Evolutionary conservation across 2,329 filamentous ascomycete genomes (phyloP).

Genomic region (Capronia epimyces): DNA sequence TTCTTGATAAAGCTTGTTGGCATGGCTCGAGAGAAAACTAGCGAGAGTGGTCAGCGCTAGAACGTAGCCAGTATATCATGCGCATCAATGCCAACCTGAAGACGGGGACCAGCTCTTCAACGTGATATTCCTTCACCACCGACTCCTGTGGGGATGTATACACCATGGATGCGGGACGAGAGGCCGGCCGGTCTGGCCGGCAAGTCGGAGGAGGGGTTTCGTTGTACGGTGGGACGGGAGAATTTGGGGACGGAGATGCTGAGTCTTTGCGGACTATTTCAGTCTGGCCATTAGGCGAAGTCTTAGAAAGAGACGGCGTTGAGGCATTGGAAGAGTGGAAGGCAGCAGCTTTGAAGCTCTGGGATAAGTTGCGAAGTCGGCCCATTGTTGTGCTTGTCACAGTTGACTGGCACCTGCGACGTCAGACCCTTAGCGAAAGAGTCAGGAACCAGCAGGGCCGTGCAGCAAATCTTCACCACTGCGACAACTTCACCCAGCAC

Average conservation of each 20-base stretch:
- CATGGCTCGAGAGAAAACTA: conserved; percentile 80
- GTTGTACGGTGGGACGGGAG: conserved; percentile 10
- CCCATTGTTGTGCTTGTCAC: conserved; percentile 21
- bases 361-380: conserved; percentile 27
- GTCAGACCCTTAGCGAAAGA: conserved; percentile 2
- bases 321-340: conserved; percentile 21
- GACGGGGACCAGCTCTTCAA: conserved; percentile 88
- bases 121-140: conserved; percentile 67
- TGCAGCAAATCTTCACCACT: conserved; percentile 3
- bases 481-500: not conserved
- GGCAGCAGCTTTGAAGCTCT: conserved; percentile 27
- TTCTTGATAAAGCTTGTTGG: conserved; percentile 95
- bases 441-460: conserved; percentile 8
- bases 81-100: conserved; percentile 53
- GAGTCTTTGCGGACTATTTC: conserved; percentile 19
- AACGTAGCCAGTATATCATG: not conserved
- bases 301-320: conserved; percentile 10
- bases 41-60: conserved; percentile 9
- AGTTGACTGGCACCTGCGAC: not conserved
- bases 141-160: conserved; percentile 70
- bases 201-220: conserved; percentile 15
- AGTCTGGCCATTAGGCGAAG: conserved; percentile 15
- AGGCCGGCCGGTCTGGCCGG: conserved; percentile 14
- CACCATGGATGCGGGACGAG: conserved; percentile 25
- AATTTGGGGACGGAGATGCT: conserved; percentile 16